A percentile compares a stretch with the other conserved stretches of the same genome.
Evolutionary conservation across 2,329 filamentous ascomycete genomes (phyloP).

Genomic region (Apiospora marii): DNA sequence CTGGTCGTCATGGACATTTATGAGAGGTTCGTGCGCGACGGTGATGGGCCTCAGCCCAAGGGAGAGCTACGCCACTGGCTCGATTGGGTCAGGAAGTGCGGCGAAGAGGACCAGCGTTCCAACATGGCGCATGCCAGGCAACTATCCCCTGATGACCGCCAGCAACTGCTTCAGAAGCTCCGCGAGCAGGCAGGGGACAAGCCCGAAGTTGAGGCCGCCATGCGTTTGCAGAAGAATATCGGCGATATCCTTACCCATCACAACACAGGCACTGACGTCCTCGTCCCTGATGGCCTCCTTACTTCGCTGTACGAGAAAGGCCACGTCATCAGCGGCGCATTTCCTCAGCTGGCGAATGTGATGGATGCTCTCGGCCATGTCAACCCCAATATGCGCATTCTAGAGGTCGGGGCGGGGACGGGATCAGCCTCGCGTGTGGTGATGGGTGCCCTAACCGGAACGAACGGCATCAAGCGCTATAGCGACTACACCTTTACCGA

Average conservation of each 20-base stretch:
- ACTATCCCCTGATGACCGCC: constrained; percentile 26
- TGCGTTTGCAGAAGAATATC: constrained; percentile 29
- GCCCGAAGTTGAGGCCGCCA: constrained; percentile 25
- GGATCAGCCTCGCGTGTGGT: constrained; percentile 24
- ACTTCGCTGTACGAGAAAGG: constrained; percentile 32
- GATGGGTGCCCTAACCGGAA: constrained; percentile 12
- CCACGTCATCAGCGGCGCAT: constrained; percentile 29
- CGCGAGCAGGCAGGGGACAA: constrained; percentile 14
- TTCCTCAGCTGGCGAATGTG: constrained; percentile 31
- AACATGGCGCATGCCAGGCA: constrained; percentile 23
- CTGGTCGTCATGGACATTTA: constrained; percentile 26
- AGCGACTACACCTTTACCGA: constrained; percentile 31
- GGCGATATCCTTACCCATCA: constrained; percentile 33
- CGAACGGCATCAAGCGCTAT: constrained; percentile 29
- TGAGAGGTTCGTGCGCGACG: background rate
- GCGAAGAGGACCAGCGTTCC: constrained; percentile 21
- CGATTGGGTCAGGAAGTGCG: constrained; percentile 18
- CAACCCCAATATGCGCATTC: constrained; percentile 25
- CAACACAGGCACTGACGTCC: constrained; percentile 30
- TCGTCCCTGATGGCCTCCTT: constrained; percentile 31
- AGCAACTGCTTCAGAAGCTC: constrained; percentile 22
- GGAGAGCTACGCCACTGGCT: constrained; percentile 18
- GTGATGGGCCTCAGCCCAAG: background rate
- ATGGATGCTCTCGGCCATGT: constrained; percentile 29
- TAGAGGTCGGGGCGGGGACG: constrained; percentile 27